Evolutionary conservation across 140 eudicot species (phyloP).

Genomic region (Cichorium intybus): DNA sequence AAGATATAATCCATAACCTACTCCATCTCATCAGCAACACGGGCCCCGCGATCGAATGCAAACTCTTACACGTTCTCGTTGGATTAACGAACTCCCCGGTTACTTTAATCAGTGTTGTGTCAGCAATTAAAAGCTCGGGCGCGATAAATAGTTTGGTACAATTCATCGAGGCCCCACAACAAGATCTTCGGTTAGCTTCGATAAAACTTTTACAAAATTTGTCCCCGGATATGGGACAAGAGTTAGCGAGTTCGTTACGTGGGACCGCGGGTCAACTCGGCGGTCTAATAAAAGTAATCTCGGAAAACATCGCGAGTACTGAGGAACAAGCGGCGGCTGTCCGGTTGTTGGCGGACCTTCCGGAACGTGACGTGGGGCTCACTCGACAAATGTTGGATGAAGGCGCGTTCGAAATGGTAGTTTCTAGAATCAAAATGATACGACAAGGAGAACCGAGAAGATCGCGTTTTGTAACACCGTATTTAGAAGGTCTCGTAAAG

Average conservation of each 20-base stretch:
- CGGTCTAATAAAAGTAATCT: constrained; percentile 55
- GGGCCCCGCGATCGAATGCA: constrained; percentile 85
- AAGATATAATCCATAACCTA: constrained; percentile 72
- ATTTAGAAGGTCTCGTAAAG: constrained; percentile 83
- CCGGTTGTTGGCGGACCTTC: constrained; percentile 84
- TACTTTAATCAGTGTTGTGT: constrained; percentile 56
- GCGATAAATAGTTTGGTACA: constrained; percentile 87
- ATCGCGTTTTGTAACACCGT: constrained; percentile 77
- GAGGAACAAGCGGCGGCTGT: constrained; percentile 96
- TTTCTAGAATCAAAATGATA: constrained; percentile 57
- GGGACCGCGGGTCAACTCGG: constrained; percentile 83
- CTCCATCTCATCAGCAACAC: constrained; percentile 89
- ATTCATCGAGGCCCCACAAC: constrained; percentile 87
- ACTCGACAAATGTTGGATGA: constrained; percentile 81
- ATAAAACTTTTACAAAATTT: constrained; percentile 72
- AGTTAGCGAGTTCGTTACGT: constrained; percentile 67
- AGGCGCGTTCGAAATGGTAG: constrained; percentile 63
- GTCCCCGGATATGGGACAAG: constrained; percentile 83
- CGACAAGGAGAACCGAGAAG: constrained; percentile 84
- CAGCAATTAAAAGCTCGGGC: constrained; percentile 91
- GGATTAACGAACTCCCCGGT: constrained; percentile 79
- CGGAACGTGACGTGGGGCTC: constrained; percentile 70
- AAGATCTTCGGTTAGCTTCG: constrained; percentile 75
- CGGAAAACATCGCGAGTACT: constrained; percentile 59
- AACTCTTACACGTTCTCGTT: constrained; percentile 85